phyloP scores from a whole-genome alignment of 371 early-diverging fungal species.

The Gilbertella persicaria region DNA sequence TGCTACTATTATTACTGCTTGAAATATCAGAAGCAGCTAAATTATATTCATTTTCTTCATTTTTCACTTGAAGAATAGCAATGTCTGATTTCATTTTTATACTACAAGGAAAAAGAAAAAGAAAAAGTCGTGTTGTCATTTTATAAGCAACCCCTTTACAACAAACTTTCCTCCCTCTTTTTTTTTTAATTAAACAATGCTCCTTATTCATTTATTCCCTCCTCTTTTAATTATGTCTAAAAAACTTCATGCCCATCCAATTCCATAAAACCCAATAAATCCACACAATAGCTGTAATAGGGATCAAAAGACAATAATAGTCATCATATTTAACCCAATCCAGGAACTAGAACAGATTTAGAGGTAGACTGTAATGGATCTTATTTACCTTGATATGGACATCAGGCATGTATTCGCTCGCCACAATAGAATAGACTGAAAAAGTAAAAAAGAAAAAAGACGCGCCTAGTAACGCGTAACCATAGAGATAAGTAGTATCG shows the following conservation, averaged over 20 bases:
- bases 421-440: slow-evolving; percentile 69
- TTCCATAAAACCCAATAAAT: slow-evolving; percentile 85
- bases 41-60: background rate
- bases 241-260: slow-evolving; percentile 96
- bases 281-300: slow-evolving; percentile 77
- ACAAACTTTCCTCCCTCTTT: background rate
- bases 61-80: background rate
- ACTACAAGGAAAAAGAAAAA: background rate
- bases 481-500: slow-evolving; percentile 75
- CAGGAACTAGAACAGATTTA: slow-evolving; percentile 43
- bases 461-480: slow-evolving; percentile 62
- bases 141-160: background rate
- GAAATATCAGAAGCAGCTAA: background rate
- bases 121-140: background rate
- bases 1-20: background rate
- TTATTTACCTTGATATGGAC: slow-evolving; percentile 60
- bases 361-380: background rate
- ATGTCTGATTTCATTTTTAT: background rate
- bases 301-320: slow-evolving; percentile 84
- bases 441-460: slow-evolving; percentile 63
- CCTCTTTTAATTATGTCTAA: slow-evolving; percentile 73
- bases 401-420: slow-evolving; percentile 73
- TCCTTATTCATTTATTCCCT: background rate
- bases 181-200: background rate
- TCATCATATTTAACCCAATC: slow-evolving; percentile 79